phyloP scores from a whole-genome alignment of 2,329 filamentous ascomycete genomes.

The Fusarium hainanense region DNA sequence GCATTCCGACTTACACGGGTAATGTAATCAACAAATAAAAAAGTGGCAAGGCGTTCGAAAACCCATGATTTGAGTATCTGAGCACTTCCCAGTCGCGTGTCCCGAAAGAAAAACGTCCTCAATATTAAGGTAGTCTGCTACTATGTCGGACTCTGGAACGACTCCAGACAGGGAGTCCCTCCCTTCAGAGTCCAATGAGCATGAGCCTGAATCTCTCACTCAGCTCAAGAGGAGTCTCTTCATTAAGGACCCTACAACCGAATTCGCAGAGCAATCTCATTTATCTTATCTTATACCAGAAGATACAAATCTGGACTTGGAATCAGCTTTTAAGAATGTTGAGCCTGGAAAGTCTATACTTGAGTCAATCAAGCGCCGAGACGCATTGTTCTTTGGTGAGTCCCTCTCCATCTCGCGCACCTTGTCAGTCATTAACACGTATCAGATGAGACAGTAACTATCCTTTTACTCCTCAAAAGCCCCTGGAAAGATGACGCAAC shows the following conservation, averaged over 20 bases:
- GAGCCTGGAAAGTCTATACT: conserved; percentile 61
- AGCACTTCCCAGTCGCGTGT: neutral
- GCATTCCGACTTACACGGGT: conserved; percentile 41
- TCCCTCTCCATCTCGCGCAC: conserved; percentile 52
- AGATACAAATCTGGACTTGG: conserved; percentile 65
- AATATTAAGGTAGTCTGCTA: neutral
- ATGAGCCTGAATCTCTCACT: conserved; percentile 40
- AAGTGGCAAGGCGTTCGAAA: conserved; percentile 11
- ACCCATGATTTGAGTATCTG: neutral
- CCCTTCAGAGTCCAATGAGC: conserved; percentile 27
- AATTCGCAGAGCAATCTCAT: conserved; percentile 68
- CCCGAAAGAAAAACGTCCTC: neutral
- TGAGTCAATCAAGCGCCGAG: conserved; percentile 69
- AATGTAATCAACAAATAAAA: conserved; percentile 26
- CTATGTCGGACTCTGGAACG: conserved; percentile 39
- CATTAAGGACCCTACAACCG: conserved; percentile 42
- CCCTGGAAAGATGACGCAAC: conserved; percentile 67
- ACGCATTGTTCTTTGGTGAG: conserved; percentile 79
- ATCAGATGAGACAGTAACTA: conserved; percentile 77
- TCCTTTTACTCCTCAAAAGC: conserved; percentile 75
- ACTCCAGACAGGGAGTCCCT: conserved; percentile 34
- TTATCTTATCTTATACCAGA: conserved; percentile 71
- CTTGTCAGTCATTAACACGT: conserved; percentile 27
- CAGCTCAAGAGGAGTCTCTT: conserved; percentile 38
- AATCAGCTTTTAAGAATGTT: conserved; percentile 60